phyloP scores from a whole-genome alignment of 179 eudicot species.

The Beta lomatogona region DNA sequence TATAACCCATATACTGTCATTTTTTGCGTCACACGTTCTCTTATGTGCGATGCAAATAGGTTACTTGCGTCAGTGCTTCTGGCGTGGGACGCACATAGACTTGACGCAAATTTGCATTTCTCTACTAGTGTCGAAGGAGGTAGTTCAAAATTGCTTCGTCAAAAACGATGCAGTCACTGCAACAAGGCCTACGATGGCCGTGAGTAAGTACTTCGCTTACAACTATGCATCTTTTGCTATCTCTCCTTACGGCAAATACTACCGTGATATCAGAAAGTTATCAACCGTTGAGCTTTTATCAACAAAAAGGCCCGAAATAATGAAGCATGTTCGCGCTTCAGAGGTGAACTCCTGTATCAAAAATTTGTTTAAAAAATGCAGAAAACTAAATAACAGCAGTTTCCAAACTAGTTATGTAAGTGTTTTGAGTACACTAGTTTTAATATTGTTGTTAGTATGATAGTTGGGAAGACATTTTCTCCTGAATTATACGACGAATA shows the following conservation, averaged over 20 bases:
- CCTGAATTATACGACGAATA: conserved; percentile 17
- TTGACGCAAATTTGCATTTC: no score
- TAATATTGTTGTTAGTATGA: conserved; percentile 1
- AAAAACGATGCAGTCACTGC: conserved; percentile 32
- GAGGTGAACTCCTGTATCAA: conserved; percentile 26
- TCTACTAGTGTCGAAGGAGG: no score
- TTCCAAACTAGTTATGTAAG: not conserved
- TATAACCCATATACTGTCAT: no score
- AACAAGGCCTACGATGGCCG: conserved; percentile 33
- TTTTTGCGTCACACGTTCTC: no score
- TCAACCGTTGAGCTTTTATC: conserved; percentile 37
- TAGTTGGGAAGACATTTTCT: conserved; percentile 23
- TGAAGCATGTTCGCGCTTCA: conserved; percentile 28
- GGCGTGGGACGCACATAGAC: no score
- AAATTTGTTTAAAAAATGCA: not conserved
- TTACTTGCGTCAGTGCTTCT: no score
- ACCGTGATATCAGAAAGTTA: conserved; percentile 41
- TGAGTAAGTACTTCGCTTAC: conserved; percentile 34
- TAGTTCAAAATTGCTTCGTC: conserved; percentile 35
- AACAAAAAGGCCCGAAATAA: conserved; percentile 24
- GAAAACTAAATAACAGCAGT: not conserved
- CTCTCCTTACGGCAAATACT: conserved; percentile 42
- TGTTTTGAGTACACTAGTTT: conserved; percentile 19
- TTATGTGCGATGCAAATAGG: no score
- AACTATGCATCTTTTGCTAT: conserved; percentile 25